Evolutionary conservation across 225 moss, liverwort and hornwort species (phyloP).

Genomic region (Polytrichum commune): DNA sequence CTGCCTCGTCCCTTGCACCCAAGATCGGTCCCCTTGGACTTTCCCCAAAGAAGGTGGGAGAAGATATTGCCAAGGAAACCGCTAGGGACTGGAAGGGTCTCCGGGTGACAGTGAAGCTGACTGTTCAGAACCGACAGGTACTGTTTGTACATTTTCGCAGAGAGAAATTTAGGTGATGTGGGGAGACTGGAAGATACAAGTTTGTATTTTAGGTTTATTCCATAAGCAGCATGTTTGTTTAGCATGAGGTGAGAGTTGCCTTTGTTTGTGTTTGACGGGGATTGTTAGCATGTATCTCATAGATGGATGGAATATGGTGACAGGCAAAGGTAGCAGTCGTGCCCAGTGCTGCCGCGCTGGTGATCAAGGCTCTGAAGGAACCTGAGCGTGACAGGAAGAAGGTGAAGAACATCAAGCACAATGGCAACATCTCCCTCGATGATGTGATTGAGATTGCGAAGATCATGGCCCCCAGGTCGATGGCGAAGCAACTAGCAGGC

Average conservation of each 20-base stretch:
- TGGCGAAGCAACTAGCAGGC: slow-evolving; percentile 48
- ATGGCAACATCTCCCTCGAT: slow-evolving; percentile 44
- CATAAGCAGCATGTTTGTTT: neutral
- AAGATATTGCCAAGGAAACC: slow-evolving; percentile 63
- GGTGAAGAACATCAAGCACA: slow-evolving; percentile 59
- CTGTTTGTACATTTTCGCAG: no score
- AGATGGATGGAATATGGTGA: no score
- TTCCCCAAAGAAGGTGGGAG: slow-evolving; percentile 61
- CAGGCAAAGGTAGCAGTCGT: slow-evolving; percentile 58
- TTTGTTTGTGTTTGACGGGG: neutral
- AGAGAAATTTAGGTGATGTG: no score
- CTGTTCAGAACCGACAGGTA: slow-evolving; percentile 56
- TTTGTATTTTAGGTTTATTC: neutral
- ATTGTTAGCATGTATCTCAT: no score
- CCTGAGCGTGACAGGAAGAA: slow-evolving; percentile 59
- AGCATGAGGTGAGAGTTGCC: neutral
- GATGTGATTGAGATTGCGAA: slow-evolving; percentile 57
- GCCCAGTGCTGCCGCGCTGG: slow-evolving; percentile 50
- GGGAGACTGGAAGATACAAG: neutral
- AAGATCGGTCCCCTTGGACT: slow-evolving; percentile 61
- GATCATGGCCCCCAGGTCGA: slow-evolving; percentile 50
- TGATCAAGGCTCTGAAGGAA: slow-evolving; percentile 59
- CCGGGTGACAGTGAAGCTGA: slow-evolving; percentile 56
- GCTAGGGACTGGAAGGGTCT: slow-evolving; percentile 68
- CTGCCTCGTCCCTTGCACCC: slow-evolving; percentile 57